Evolutionary conservation across 2,329 filamentous ascomycete species (phyloP), one percentile per base, ranked within the genome.

Genomic region (Clonostachys byssicola): DNA sequence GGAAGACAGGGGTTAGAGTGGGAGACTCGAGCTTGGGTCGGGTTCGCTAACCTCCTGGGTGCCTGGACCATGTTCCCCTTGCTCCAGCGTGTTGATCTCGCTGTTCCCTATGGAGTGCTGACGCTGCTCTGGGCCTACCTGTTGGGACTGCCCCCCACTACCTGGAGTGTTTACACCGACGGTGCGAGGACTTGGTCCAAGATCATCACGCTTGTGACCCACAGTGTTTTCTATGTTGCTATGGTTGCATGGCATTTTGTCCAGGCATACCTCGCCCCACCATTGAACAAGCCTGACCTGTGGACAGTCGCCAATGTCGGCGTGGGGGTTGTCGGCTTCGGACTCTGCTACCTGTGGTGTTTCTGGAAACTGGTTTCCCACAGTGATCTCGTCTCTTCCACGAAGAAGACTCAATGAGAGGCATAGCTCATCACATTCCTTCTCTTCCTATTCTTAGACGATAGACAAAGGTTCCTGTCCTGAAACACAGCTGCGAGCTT

Each of bases 11-110:
- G 92, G 0, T 70, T 99, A 44, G 82, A 82, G 50, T 87, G 88
- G 50, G 83, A 86, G 46, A 82, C 81, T 16, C 81, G 94, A 43
- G 85, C 89, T 3, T 99, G 94, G 94, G 86, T 97, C 5, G 92
- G 92, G n/a, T 95, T 95, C 61, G 92, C 91, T 46, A 99, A 99
- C 61, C 77, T 94, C 13, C 77, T 96, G 12, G 92, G 88, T 9
- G 81, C 81, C 34, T 96, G 91, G 90, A 97, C 94, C 6, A 86
- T 97, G 80, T 99, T 90, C 60, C 94, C 94, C 1, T 74, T 99
- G 7, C 79, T 99, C 35, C 82, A 87, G 58, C 83, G 92, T 42
- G 94, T 97, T 49, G 88, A 92, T 40, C 73, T 99, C 9, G 75
- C 80, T 12, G 75, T 96, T 10, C 94, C 95, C 0, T 99, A 99